Base-by-base conservation (phyloP, 1,284 basidiomycete species). In the Puccinia horiana region DNA sequence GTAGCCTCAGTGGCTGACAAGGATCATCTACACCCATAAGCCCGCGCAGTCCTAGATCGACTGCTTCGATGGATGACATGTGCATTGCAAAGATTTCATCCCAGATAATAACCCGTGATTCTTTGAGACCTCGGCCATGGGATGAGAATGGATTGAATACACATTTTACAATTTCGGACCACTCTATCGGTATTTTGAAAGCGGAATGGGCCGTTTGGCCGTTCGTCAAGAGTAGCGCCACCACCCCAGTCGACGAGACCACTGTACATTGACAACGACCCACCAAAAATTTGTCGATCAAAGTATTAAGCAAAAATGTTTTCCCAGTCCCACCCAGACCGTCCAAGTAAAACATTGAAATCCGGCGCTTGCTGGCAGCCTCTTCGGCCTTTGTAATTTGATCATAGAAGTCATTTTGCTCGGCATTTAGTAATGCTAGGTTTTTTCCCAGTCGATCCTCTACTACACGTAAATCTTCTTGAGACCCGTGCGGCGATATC, bases 271-370 rank as follows among this genome's bases (percentile, higher is more conserved):
- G n/a, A n/a, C n/a, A n/a, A n/a, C n/a, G 63, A 23, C 0, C 69
- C 76, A 85, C 85, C 47, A 85, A 79, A 14, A 83, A 1, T 89
- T 29, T 61, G 76, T 85, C 65, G 78, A 87, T 87, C 58, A 90
- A 83, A 0, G 88, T 87, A 12, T 88, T 89, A 82, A 88, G 88
- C 0, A 90, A 61, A 85, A 87, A 90, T 0, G 89, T 90, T 83
- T 90, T 91, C 3, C 89, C 89, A 83, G 87, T 88, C 0, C 89
- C 89, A 16, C 70, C 88, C 89, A 42, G 87, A 85, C 67, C 89
- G 81, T 89, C 84, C 12, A 90, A 78, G 82, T 90, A 90, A 83
- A 90, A 0, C 82, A 44, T n/a, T n/a, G n/a, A n/a, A n/a, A n/a
- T n/a, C n/a, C n/a, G n/a, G n/a, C n/a, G n/a, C n/a, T n/a, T n/a